Evolutionary conservation across 768 basidiomycete species (phyloP).

Genomic region (Suillus placidus): DNA sequence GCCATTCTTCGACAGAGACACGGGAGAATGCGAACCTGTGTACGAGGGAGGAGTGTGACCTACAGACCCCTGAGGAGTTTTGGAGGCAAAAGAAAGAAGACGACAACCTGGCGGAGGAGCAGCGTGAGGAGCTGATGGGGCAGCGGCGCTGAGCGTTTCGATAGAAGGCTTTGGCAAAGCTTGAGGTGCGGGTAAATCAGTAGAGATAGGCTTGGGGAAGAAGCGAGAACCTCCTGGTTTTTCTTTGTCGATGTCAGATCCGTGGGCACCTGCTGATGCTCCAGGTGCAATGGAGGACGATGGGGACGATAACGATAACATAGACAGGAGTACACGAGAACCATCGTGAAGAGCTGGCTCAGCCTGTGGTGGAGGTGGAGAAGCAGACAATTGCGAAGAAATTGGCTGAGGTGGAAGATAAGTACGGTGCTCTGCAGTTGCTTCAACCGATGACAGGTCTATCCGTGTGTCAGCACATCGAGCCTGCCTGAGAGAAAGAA

Average conservation of each 20-base stretch:
- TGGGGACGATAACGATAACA: slow-evolving; percentile 20
- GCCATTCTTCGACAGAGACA: slow-evolving; percentile 27
- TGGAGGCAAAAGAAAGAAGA: slow-evolving; percentile 43
- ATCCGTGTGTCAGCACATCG: background rate
- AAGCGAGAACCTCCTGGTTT: slow-evolving; percentile 37
- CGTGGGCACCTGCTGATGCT: slow-evolving; percentile 9
- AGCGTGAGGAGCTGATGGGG: slow-evolving; percentile 34
- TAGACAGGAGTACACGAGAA: slow-evolving; percentile 10
- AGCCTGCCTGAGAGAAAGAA: slow-evolving; percentile 1
- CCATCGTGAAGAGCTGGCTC: slow-evolving; percentile 11
- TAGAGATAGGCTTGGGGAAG: slow-evolving; percentile 35
- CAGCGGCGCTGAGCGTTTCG: slow-evolving; percentile 46
- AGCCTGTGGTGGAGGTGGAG: slow-evolving; percentile 21
- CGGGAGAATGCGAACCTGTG: slow-evolving; percentile 26
- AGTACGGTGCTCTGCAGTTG: background rate
- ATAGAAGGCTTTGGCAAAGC: slow-evolving; percentile 27
- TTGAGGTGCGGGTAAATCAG: slow-evolving; percentile 23
- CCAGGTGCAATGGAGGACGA: slow-evolving; percentile 16
- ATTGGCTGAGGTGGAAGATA: background rate
- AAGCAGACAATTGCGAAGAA: slow-evolving; percentile 15
- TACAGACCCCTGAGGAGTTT: slow-evolving; percentile 25
- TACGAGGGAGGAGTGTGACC: slow-evolving; percentile 20
- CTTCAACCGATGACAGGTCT: background rate
- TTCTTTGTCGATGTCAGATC: slow-evolving; percentile 25
- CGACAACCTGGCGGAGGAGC: slow-evolving; percentile 45